Evolutionary conservation across 495 filamentous ascomycete genomes (phyloP).

Genomic region (Pyrenula aspistea): DNA sequence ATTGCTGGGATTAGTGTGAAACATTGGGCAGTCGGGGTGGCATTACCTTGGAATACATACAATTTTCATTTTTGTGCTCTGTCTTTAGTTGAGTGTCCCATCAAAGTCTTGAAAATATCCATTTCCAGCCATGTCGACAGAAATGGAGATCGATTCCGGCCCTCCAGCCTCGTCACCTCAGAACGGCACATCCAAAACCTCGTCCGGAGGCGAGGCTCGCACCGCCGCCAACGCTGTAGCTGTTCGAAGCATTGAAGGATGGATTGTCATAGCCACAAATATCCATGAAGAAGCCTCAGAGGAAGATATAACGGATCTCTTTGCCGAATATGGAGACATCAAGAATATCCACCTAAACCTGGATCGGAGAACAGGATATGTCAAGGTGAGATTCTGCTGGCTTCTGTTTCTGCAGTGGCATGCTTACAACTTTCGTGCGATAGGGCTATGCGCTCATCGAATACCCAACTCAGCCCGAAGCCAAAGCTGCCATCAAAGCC

Average conservation of each 20-base stretch:
- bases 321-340: slow-evolving; percentile 93
- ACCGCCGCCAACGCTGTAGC: slow-evolving; percentile 74
- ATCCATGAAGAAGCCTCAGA: slow-evolving; percentile 97
- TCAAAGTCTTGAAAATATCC: background rate
- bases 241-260: slow-evolving; percentile 96
- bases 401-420: background rate
- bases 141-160: slow-evolving; percentile 73
- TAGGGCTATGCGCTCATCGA: slow-evolving; percentile 92
- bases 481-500: slow-evolving; percentile 72
- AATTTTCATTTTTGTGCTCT: background rate
- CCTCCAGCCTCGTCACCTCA: slow-evolving; percentile 26
- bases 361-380: slow-evolving; percentile 91
- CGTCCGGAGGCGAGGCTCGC: slow-evolving; percentile 35
- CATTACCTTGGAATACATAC: background rate
- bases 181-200: slow-evolving; percentile 47
- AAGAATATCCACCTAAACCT: slow-evolving; percentile 94
- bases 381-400: slow-evolving; percentile 59
- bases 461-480: slow-evolving; percentile 79
- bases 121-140: slow-evolving; percentile 43
- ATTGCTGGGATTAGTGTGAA: no score
- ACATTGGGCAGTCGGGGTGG: no score
- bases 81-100: background rate
- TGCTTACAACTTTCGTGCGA: background rate
- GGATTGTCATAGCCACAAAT: slow-evolving; percentile 95
- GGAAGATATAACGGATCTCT: slow-evolving; percentile 87